Conservation (phyloP, 192 early-diverging fungal species). For the Rhizoclosmatium sp. region DNA sequence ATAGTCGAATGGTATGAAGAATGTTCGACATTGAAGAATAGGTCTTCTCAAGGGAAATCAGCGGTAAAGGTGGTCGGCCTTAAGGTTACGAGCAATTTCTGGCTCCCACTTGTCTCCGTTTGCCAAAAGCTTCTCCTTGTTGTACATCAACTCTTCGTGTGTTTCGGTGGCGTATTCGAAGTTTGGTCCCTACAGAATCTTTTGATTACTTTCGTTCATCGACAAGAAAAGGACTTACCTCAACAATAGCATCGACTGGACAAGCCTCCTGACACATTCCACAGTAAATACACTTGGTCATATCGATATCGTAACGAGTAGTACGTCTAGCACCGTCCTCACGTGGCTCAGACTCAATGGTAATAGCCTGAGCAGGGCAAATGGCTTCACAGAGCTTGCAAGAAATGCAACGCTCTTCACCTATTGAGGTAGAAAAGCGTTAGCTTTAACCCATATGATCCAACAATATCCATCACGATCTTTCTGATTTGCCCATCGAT, state of each 20-base stretch:
- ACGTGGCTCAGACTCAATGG: constrained; percentile 95
- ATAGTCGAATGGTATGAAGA: no score
- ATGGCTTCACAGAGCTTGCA: constrained; percentile 98
- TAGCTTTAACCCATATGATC: background rate
- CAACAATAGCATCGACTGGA: constrained; percentile 98
- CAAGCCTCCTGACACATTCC: constrained; percentile 98
- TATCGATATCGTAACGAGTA: constrained; percentile 98
- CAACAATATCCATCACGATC: no score
- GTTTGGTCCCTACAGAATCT: constrained; percentile 76
- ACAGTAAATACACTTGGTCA: constrained; percentile 96
- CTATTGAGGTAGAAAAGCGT: constrained; percentile 44
- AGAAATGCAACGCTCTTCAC: constrained; percentile 98
- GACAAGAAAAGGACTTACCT: constrained; percentile 25
- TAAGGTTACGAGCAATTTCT: constrained; percentile 63
- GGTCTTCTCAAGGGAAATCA: constrained; percentile 9
- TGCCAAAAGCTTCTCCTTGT: constrained; percentile 93
- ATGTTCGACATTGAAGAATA: no score
- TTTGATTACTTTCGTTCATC: background rate
- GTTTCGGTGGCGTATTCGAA: constrained; percentile 97
- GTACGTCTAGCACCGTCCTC: constrained; percentile 94
- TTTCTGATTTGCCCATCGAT: no score
- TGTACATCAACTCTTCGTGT: constrained; percentile 96
- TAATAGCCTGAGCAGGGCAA: constrained; percentile 98
- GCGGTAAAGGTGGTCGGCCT: constrained; percentile 62
- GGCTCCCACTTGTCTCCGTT: constrained; percentile 99